Percentiles rank a stretch among this genome's conserved stretches.
Conservation (phyloP, 495 filamentous ascomycete genomes). For the Penicillium egyptiacum region DNA sequence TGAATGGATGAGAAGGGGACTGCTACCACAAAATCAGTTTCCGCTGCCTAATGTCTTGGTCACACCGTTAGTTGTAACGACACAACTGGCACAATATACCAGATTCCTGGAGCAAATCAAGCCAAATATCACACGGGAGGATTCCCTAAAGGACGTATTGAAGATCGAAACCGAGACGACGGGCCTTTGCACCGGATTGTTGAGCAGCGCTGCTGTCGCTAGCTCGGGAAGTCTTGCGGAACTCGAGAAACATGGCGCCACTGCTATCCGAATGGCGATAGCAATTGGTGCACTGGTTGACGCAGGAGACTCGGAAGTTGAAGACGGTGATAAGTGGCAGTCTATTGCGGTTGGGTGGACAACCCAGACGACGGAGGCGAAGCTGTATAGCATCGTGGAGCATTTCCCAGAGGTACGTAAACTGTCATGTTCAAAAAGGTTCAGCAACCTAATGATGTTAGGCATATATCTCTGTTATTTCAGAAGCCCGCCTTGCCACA, state of each 20-base stretch:
- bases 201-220: constrained; percentile 37
- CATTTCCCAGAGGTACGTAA: not conserved
- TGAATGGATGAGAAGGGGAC: not conserved
- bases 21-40: not conserved
- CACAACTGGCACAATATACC: constrained; percentile 33
- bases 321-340: constrained; percentile 1
- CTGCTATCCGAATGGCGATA: constrained; percentile 35
- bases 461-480: constrained; percentile 6
- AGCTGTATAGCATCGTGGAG: not conserved
- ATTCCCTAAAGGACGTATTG: constrained; percentile 5
- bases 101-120: constrained; percentile 15
- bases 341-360: constrained; percentile 1
- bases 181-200: constrained; percentile 43
- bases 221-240: constrained; percentile 18
- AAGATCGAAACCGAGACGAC: constrained; percentile 24
- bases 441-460: not conserved
- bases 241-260: constrained; percentile 30
- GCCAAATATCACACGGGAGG: not conserved
- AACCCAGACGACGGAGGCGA: not conserved
- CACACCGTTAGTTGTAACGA: constrained; percentile 31
- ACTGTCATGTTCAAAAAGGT: no score
- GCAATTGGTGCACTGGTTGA: constrained; percentile 37
- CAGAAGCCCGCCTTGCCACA: constrained; percentile 2
- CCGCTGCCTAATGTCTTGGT: constrained; percentile 31
- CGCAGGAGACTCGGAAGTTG: constrained; percentile 25